phyloP scores from a whole-genome alignment of 164 flowering plant species.

The Santalum album region DNA sequence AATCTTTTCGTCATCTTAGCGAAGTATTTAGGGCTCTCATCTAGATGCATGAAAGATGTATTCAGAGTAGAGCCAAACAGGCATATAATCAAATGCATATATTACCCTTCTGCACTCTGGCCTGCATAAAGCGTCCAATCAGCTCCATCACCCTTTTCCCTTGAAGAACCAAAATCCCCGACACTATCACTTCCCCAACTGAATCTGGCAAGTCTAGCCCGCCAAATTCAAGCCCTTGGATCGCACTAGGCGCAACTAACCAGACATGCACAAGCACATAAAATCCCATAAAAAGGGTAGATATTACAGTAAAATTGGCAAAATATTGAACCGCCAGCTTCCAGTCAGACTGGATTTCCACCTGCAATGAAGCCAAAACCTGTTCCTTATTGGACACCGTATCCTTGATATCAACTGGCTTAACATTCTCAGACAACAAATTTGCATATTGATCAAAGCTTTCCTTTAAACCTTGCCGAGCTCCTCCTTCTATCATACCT shows the following conservation, averaged over 20 bases:
- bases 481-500: slow-evolving; percentile 90
- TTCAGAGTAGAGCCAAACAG: background rate
- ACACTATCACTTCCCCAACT: slow-evolving; percentile 76
- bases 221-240: slow-evolving; percentile 88
- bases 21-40: background rate
- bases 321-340: slow-evolving; percentile 72
- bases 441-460: slow-evolving; percentile 52
- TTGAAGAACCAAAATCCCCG: slow-evolving; percentile 75
- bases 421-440: slow-evolving; percentile 46
- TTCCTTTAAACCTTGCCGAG: slow-evolving; percentile 76
- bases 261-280: slow-evolving; percentile 64
- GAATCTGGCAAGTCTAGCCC: slow-evolving; percentile 98
- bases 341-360: slow-evolving; percentile 69
- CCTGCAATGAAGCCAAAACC: slow-evolving; percentile 70
- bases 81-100: background rate
- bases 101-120: slow-evolving; percentile 73
- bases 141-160: slow-evolving; percentile 55
- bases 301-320: slow-evolving; percentile 65
- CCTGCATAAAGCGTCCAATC: slow-evolving; percentile 82
- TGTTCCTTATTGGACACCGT: slow-evolving; percentile 63
- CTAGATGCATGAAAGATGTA: background rate
- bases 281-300: slow-evolving; percentile 53
- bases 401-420: slow-evolving; percentile 53
- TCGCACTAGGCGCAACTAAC: slow-evolving; percentile 46
- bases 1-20: no score